Percentiles rank a stretch among this genome's conserved stretches.
Conservation (phyloP, 1,284 basidiomycete species). For the Spongiforma sp. region DNA sequence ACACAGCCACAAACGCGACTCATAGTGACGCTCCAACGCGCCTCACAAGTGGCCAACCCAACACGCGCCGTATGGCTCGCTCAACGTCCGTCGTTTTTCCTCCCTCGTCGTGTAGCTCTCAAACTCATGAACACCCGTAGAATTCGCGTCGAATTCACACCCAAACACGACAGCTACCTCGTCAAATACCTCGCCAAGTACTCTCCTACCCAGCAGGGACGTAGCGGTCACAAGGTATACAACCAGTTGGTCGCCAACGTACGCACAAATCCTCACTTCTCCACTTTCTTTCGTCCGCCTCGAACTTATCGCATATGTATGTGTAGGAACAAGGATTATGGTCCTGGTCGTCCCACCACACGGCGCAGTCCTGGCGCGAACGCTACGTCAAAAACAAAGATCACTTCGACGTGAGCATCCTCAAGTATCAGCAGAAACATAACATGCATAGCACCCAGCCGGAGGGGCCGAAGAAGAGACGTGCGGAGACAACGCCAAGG, state of each 20-base stretch:
- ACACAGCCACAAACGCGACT: no score
- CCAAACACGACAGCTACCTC: conserved; percentile 21
- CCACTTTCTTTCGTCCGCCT: background rate
- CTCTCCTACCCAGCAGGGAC: conserved; percentile 31
- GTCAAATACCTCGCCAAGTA: conserved; percentile 31
- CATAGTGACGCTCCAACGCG: no score
- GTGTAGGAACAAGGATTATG: conserved; percentile 33
- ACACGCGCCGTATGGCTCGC: no score
- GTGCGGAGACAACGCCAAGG: background rate
- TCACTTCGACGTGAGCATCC: conserved; percentile 49
- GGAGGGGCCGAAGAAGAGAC: conserved; percentile 6
- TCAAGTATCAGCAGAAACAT: conserved; percentile 26
- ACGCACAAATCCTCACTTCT: conserved; percentile 3
- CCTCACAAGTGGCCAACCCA: no score
- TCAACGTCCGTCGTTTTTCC: background rate
- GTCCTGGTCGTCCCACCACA: conserved; percentile 51
- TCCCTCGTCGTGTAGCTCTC: background rate
- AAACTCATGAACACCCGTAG: conserved; percentile 17
- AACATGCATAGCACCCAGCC: background rate
- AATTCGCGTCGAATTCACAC: conserved; percentile 21
- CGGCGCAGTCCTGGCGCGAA: conserved; percentile 61
- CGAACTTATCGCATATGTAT: background rate
- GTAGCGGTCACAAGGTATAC: conserved; percentile 48
- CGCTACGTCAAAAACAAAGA: conserved; percentile 50
- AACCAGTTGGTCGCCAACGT: conserved; percentile 42